Conservation (phyloP, 495 filamentous ascomycete genomes). For the Penicillium flavigenum region DNA sequence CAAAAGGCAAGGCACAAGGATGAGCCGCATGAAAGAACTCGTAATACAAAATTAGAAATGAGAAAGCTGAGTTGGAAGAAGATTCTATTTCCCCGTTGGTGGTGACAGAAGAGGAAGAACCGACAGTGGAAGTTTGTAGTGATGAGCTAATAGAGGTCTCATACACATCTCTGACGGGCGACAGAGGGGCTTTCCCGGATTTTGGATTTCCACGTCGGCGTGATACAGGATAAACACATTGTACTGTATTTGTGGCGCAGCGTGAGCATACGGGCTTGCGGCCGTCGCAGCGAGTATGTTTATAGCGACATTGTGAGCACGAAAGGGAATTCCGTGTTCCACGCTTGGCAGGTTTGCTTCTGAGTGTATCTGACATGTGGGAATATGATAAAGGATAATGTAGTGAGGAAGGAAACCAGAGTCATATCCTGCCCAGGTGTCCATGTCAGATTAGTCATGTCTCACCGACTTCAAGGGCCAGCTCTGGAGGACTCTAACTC, state of each 20-base stretch:
- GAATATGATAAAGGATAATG: neutral
- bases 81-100: neutral
- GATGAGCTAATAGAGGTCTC: neutral
- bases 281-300: constrained; percentile 27
- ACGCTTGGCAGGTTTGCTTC: neutral
- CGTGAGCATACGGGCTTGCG: constrained; percentile 21
- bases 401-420: neutral
- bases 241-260: constrained; percentile 13
- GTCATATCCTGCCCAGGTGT: no score
- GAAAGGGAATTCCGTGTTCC: constrained; percentile 23
- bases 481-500: no score
- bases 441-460: no score
- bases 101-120: neutral
- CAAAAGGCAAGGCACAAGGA: constrained; percentile 23
- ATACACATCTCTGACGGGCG: neutral
- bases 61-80: neutral
- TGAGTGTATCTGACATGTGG: neutral
- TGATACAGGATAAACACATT: constrained; percentile 20
- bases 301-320: constrained; percentile 27
- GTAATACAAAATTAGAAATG: constrained; percentile 12
- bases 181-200: neutral
- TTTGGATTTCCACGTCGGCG: constrained; percentile 17
- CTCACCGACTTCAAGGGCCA: no score
- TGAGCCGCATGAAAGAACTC: constrained; percentile 25
- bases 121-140: neutral